phyloP scores from a whole-genome alignment of 768 basidiomycete genomes.

The Boletus rubropictus region DNA sequence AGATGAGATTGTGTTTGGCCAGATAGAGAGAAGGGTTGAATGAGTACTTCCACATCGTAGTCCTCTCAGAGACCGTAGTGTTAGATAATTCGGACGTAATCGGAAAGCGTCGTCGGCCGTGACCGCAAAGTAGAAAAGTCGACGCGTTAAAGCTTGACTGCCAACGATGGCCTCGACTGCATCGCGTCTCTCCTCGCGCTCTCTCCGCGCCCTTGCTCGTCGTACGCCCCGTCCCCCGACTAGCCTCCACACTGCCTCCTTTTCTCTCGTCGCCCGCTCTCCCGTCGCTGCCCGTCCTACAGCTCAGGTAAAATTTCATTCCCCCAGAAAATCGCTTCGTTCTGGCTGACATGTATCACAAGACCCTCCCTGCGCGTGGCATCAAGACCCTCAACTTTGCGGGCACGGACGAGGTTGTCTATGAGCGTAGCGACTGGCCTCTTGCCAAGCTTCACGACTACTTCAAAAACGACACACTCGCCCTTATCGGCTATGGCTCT shows the following conservation, averaged over 20 bases:
- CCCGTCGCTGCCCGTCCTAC: conserved; percentile 23
- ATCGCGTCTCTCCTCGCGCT: conserved; percentile 54
- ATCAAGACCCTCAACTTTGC: conserved; percentile 96
- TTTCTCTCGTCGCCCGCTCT: conserved; percentile 59
- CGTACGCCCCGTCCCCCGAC: conserved; percentile 49
- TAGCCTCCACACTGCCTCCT: conserved; percentile 50
- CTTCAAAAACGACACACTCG: conserved; percentile 99
- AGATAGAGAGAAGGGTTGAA: conserved; percentile 24
- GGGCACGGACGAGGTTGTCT: conserved; percentile 87
- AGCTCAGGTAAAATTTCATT: conserved; percentile 29
- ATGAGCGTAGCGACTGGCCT: conserved; percentile 97
- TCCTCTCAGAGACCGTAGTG: too few species aligned
- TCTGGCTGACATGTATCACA: conserved; percentile 1
- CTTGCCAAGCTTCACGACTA: conserved; percentile 96
- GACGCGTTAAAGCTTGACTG: background rate
- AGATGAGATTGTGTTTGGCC: conserved; percentile 42
- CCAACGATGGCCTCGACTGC: conserved; percentile 57
- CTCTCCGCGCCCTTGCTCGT: conserved; percentile 61
- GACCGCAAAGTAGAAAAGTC: conserved; percentile 9
- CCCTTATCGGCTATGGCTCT: conserved; percentile 98
- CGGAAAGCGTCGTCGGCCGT: conserved; percentile 16
- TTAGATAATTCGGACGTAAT: conserved; percentile 14
- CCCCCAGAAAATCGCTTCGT: conserved; percentile 19
- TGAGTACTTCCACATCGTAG: too few species aligned
- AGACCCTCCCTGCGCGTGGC: conserved; percentile 60